Conservation (phyloP, 208 protist species). For the Leishmania lainsoni region DNA sequence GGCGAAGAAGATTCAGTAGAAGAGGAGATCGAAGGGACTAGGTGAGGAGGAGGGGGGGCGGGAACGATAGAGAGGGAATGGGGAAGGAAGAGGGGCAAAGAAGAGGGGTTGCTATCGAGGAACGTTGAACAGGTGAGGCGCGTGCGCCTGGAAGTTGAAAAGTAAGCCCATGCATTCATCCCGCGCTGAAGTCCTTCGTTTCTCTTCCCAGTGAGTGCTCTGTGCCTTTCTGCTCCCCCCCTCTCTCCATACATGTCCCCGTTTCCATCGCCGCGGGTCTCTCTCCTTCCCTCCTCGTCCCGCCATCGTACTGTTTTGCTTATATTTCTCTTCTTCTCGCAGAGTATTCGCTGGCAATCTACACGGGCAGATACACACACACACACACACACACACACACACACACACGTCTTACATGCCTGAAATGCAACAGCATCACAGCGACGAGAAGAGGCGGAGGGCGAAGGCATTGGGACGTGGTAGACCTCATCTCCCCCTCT, state of each 20-base stretch:
- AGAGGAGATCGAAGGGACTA: background rate
- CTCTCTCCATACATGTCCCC: background rate
- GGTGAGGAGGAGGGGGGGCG: no score
- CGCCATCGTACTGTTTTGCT: background rate
- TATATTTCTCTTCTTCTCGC: no score
- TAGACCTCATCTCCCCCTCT: background rate
- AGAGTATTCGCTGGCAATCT: background rate
- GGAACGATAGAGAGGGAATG: no score
- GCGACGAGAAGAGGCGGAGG: background rate
- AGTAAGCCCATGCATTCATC: background rate
- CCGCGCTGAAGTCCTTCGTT: background rate
- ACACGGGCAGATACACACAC: background rate
- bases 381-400: background rate
- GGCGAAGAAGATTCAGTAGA: constrained; percentile 26
- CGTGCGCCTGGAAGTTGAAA: background rate
- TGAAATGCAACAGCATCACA: background rate
- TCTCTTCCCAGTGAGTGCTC: background rate
- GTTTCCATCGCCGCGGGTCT: background rate
- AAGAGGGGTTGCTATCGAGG: background rate
- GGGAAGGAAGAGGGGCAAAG: no score
- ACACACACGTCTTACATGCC: background rate
- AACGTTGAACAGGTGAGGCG: background rate
- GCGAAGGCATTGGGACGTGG: background rate
- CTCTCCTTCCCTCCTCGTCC: background rate
- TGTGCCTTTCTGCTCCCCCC: background rate